Percentiles rank a stretch among this genome's conserved stretches.
Evolutionary conservation across 495 filamentous ascomycete species (phyloP).

Genomic region (Cryomyces minteri): DNA sequence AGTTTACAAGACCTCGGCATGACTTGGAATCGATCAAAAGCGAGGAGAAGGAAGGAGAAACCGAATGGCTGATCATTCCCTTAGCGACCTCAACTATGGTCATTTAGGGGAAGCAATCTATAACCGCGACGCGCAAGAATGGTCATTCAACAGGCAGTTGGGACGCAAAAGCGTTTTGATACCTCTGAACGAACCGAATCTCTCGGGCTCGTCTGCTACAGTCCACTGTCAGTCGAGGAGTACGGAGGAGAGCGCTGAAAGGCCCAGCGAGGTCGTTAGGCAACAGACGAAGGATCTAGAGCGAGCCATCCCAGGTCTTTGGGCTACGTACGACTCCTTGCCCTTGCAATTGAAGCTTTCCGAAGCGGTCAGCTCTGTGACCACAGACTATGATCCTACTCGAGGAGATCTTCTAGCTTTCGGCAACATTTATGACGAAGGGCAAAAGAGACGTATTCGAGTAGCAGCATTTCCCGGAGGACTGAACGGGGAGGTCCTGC

Average conservation of each 20-base stretch:
- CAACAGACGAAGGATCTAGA: too few relatives aligned
- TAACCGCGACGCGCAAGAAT: constrained; percentile 29
- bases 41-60: constrained; percentile 1
- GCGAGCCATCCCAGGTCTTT: too few relatives aligned
- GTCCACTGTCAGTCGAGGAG: neutral
- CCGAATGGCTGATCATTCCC: constrained; percentile 42
- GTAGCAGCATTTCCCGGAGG: constrained; percentile 32
- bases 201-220: constrained; percentile 11
- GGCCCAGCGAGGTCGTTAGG: too few relatives aligned
- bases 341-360: constrained; percentile 11
- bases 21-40: too few relatives aligned
- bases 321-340: too few relatives aligned
- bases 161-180: constrained; percentile 3
- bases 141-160: constrained; percentile 30
- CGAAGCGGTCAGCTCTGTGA: constrained; percentile 8
- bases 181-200: constrained; percentile 1
- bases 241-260: too few relatives aligned
- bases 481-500: constrained; percentile 31
- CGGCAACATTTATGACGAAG: constrained; percentile 12
- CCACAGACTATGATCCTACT: constrained; percentile 12
- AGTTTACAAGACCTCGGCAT: too few relatives aligned
- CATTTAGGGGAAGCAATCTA: constrained; percentile 42
- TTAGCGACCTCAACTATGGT: constrained; percentile 44
- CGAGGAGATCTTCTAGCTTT: constrained; percentile 14
- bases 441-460: constrained; percentile 5